Base-by-base conservation (phyloP, 805 yeast species). In the Debaryomyces prosopidis region DNA sequence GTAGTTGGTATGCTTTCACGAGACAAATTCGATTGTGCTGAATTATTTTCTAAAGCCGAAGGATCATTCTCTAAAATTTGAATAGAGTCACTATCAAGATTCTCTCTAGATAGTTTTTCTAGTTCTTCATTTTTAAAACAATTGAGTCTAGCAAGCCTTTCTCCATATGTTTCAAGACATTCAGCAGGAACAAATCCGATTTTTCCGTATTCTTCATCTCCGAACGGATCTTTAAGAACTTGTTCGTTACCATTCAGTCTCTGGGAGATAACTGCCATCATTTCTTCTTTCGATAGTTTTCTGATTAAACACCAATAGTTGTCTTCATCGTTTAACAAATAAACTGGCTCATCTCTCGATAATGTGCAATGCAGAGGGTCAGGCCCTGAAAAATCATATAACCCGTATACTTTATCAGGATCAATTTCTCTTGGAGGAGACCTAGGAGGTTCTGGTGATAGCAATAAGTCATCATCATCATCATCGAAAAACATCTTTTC, bases 121-220 rank as follows among this genome's bases (percentile, higher is more conserved):
- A 78, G 60, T 45, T 85, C 89, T 63, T 89, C 96, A 66, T 92
- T 92, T 54, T 89, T 85, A 81, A 92, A 89, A 66, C 96, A 88
- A 62, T 94, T 94, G 34, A 91, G 72, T 45, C 98, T 75, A 0
- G 99, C 99, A 43, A 94, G 68, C 47, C 98, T 74, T 66, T 94
- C 99, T 39, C 83, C 86, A 49, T 88, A 90, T 0, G 96, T 89
- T 65, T 94, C 99, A 31, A 94, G 69, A 46, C 94, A 82, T 63
- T 94, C 99, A 1, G 97, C 98, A 1, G 99, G 99, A 2, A 95
- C 95, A 71, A 91, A 94, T 1, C 99, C 99, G 43, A 92, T 82
- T 53, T 82, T 77, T 2, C 84, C 84, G 60, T 83, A 87, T 73
- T 71, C 76, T n/a, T 60, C 68, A 23, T 66, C 68, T 19, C 52